phyloP scores from a whole-genome alignment of 2,329 filamentous ascomycete genomes.

The Hypoxylon sp. region DNA sequence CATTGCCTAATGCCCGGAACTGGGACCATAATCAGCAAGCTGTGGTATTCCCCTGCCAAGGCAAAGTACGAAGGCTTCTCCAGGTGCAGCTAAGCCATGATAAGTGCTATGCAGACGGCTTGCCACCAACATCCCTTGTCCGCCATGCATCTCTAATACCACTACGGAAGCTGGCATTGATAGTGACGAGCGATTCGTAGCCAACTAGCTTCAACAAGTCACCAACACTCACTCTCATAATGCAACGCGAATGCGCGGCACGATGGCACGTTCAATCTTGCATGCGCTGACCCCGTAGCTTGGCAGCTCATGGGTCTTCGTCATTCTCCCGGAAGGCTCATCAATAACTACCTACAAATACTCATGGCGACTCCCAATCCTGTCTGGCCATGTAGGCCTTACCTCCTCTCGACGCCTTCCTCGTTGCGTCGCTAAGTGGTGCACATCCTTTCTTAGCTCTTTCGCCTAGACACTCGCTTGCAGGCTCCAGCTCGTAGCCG shows the following conservation, averaged over 20 bases:
- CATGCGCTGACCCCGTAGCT: slow-evolving; percentile 25
- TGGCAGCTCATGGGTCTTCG: slow-evolving; percentile 18
- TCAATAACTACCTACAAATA: slow-evolving; percentile 36
- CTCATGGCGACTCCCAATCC: slow-evolving; percentile 19
- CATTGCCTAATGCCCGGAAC: slow-evolving; percentile 24
- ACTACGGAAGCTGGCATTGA: slow-evolving; percentile 37
- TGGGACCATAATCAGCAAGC: slow-evolving; percentile 7
- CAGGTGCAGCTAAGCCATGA: too few species aligned
- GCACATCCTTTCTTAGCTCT: slow-evolving; percentile 16
- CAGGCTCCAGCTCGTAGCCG: slow-evolving; percentile 15
- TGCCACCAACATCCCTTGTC: slow-evolving; percentile 20
- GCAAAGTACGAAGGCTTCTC: too few species aligned
- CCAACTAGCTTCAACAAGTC: slow-evolving; percentile 23
- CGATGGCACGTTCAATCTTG: slow-evolving; percentile 33
- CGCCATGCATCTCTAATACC: slow-evolving; percentile 32
- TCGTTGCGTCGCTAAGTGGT: slow-evolving; percentile 19
- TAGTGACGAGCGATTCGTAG: slow-evolving; percentile 24
- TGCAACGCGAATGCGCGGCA: slow-evolving; percentile 23
- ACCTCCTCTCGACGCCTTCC: slow-evolving; percentile 15
- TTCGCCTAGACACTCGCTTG: slow-evolving; percentile 14
- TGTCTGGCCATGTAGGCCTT: slow-evolving; percentile 3
- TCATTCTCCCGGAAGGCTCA: slow-evolving; percentile 6
- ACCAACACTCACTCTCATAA: slow-evolving; percentile 15
- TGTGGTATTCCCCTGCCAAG: slow-evolving; percentile 31
- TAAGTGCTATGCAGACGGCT: slow-evolving; percentile 16